Evolutionary conservation across 2,329 filamentous ascomycete species (phyloP).

Genomic region (Aspergillus ochraceus): DNA sequence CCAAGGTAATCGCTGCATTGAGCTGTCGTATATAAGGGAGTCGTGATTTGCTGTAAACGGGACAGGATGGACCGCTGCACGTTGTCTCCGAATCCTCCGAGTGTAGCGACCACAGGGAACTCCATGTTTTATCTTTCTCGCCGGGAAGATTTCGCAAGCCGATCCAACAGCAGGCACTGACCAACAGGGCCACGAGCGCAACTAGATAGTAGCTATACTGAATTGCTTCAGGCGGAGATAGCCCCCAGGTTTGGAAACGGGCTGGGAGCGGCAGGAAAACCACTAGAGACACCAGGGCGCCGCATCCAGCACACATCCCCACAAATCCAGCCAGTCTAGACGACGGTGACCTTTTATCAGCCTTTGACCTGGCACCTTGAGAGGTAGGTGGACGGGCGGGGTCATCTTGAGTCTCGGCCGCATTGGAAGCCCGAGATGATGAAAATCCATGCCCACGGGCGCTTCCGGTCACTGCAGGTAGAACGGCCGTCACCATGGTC

Average conservation of each 20-base stretch:
- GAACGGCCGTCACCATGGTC: slow-evolving; percentile 95
- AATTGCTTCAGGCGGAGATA: slow-evolving; percentile 72
- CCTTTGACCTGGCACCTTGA: slow-evolving; percentile 7
- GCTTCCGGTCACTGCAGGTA: slow-evolving; percentile 66
- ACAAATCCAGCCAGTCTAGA: slow-evolving; percentile 81
- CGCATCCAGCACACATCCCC: slow-evolving; percentile 87
- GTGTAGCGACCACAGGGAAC: slow-evolving; percentile 44
- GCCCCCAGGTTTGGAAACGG: slow-evolving; percentile 70
- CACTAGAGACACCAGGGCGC: slow-evolving; percentile 78
- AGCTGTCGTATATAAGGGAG: slow-evolving; percentile 55
- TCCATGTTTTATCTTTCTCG: slow-evolving; percentile 76
- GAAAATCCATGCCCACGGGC: slow-evolving; percentile 21
- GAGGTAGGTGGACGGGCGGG: slow-evolving; percentile 12
- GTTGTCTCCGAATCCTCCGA: slow-evolving; percentile 1
- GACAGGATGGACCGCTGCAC: slow-evolving; percentile 1
- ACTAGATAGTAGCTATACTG: slow-evolving; percentile 87
- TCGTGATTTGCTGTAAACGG: slow-evolving; percentile 6
- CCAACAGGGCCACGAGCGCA: slow-evolving; percentile 66
- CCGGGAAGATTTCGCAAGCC: slow-evolving; percentile 69
- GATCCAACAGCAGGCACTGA: slow-evolving; percentile 74
- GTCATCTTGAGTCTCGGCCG: slow-evolving; percentile 55
- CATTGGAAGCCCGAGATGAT: slow-evolving; percentile 46
- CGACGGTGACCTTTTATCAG: slow-evolving; percentile 43
- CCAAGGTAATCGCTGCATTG: slow-evolving; percentile 65
- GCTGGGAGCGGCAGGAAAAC: slow-evolving; percentile 87